phyloP scores from a whole-genome alignment of 2,329 filamentous ascomycete species.

The Triangularia setosa region DNA sequence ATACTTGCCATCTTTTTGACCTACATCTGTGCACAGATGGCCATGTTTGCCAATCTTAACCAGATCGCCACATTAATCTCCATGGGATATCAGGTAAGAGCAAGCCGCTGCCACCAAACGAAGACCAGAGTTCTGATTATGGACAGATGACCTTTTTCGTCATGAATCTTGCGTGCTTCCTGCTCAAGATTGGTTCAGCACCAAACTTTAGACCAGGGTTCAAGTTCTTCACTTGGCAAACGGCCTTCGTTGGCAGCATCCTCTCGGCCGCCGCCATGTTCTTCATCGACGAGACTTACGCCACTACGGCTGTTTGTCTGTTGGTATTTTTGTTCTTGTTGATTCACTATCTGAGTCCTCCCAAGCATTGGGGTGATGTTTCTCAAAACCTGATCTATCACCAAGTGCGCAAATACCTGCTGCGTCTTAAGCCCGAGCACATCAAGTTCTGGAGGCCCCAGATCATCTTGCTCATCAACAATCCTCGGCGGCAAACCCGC shows the following conservation, averaged over 20 bases:
- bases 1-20: constrained; percentile 72
- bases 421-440: constrained; percentile 80
- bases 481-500: constrained; percentile 75
- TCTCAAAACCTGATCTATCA: constrained; percentile 83
- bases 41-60: constrained; percentile 79
- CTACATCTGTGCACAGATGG: constrained; percentile 70
- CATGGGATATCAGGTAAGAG: constrained; percentile 71
- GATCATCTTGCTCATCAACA: constrained; percentile 78
- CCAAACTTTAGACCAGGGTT: constrained; percentile 88
- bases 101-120: neutral
- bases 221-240: constrained; percentile 85
- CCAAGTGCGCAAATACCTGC: constrained; percentile 81
- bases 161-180: constrained; percentile 81
- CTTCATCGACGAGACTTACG: constrained; percentile 80
- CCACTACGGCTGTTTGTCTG: constrained; percentile 68
- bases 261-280: constrained; percentile 81
- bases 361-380: constrained; percentile 87
- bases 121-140: constrained; percentile 14
- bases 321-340: constrained; percentile 74
- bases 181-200: constrained; percentile 80
- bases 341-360: constrained; percentile 80
- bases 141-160: constrained; percentile 81
- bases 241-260: constrained; percentile 70
- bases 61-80: constrained; percentile 86
- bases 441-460: constrained; percentile 93